Conservation (phyloP, 805 yeast species). For the Suhomyces prunicola region DNA sequence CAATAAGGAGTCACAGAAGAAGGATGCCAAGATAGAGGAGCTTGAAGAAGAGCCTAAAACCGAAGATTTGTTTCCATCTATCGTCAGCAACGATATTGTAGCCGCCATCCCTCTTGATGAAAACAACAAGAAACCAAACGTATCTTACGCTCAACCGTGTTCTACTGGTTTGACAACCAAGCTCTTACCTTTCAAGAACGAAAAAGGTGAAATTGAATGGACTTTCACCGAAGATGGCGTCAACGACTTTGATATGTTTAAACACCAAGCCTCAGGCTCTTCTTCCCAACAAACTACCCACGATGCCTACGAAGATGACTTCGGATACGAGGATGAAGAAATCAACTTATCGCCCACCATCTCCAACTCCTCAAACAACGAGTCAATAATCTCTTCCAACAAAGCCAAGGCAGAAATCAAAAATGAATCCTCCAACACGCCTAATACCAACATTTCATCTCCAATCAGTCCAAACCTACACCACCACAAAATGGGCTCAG, state of each 20-base stretch:
- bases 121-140: not conserved
- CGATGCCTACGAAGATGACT: constrained; percentile 3
- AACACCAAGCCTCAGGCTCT: constrained; percentile 5
- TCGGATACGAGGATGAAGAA: constrained; percentile 7
- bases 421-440: constrained; percentile 21
- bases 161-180: constrained; percentile 50
- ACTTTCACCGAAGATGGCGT: constrained; percentile 44
- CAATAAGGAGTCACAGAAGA: not conserved
- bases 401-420: constrained; percentile 7
- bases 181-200: constrained; percentile 49
- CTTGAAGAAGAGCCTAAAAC: not conserved
- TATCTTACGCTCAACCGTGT: constrained; percentile 30
- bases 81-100: constrained; percentile 4
- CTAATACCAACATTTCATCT: constrained; percentile 29
- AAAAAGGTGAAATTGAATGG: constrained; percentile 58
- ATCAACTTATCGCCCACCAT: constrained; percentile 33
- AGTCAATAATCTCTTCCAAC: constrained; percentile 23
- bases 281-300: not conserved
- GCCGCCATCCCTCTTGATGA: not conserved
- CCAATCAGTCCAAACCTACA: constrained; percentile 19
- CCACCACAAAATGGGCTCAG: constrained; percentile 1
- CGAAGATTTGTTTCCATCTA: constrained; percentile 10
- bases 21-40: not conserved
- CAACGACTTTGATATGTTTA: constrained; percentile 28
- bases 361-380: constrained; percentile 35